phyloP scores from a whole-genome alignment of 2,329 filamentous ascomycete genomes.

The Trichophyton equinum region DNA sequence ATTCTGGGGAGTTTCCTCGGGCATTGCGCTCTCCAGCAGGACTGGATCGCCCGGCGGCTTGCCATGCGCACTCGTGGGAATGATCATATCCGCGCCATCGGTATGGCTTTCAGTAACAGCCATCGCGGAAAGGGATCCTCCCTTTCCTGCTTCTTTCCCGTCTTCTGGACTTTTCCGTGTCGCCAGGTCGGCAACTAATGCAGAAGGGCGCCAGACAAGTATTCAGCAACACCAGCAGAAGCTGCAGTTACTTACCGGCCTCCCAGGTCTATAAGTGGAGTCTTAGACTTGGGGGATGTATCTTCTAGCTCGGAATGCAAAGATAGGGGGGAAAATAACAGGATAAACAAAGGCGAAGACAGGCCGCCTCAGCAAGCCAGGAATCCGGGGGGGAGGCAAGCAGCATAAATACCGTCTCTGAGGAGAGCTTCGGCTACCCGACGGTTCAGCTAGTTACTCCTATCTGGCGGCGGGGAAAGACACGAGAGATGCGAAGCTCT shows the following conservation, averaged over 20 bases:
- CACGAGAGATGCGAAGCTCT: background rate
- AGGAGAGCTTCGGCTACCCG: background rate
- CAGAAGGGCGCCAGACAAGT: too few species aligned
- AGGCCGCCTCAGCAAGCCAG: background rate
- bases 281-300: too few species aligned
- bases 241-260: too few species aligned
- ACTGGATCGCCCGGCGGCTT: background rate
- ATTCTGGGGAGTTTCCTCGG: constrained; percentile 10
- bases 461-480: constrained; percentile 1
- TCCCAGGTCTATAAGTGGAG: too few species aligned
- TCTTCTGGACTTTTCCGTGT: too few species aligned
- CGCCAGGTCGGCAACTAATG: too few species aligned
- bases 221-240: too few species aligned
- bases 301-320: too few species aligned
- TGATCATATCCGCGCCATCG: background rate
- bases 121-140: background rate
- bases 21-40: background rate
- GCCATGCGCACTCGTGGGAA: background rate
- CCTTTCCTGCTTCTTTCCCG: background rate
- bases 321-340: too few species aligned
- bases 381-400: background rate
- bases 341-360: background rate
- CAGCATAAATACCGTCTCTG: background rate
- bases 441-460: background rate
- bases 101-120: background rate